Evolutionary conservation across 169 alveolate species (phyloP).

Genomic region (Eimeria acervulina): DNA sequence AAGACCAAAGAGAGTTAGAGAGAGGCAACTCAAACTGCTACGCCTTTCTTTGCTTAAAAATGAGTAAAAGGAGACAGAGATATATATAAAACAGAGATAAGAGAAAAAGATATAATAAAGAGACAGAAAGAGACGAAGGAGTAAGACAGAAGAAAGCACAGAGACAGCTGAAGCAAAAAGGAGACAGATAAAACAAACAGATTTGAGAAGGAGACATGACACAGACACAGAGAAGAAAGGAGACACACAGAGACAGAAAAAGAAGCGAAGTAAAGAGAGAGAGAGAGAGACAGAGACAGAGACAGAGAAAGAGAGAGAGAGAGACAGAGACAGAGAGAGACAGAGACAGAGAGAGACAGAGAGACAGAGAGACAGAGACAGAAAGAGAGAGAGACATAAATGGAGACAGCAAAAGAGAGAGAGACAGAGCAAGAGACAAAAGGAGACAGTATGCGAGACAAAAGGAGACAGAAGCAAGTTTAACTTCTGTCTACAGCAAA

Average conservation of each 20-base stretch:
- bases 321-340: background rate
- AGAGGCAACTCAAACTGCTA: background rate
- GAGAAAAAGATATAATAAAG: no score
- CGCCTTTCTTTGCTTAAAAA: background rate
- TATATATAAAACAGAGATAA: no score
- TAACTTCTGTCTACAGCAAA: conserved; percentile 84
- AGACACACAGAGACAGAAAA: background rate
- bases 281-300: background rate
- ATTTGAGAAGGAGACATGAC: no score
- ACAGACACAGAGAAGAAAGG: no score
- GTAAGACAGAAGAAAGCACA: no score
- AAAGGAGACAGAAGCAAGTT: background rate
- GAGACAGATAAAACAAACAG: no score
- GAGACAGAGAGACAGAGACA: no score
- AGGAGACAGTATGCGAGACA: background rate
- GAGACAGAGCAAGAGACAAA: background rate
- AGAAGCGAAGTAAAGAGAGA: background rate
- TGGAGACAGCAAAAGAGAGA: no score
- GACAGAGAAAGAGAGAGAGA: background rate
- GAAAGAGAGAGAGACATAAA: no score
- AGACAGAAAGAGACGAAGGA: no score
- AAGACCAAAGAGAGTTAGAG: background rate
- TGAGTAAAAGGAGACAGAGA: background rate
- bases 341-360: background rate
- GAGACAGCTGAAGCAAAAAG: no score